Base-by-base conservation (phyloP, 371 early-diverging fungal genomes). In the Mortierella polycephala region DNA sequence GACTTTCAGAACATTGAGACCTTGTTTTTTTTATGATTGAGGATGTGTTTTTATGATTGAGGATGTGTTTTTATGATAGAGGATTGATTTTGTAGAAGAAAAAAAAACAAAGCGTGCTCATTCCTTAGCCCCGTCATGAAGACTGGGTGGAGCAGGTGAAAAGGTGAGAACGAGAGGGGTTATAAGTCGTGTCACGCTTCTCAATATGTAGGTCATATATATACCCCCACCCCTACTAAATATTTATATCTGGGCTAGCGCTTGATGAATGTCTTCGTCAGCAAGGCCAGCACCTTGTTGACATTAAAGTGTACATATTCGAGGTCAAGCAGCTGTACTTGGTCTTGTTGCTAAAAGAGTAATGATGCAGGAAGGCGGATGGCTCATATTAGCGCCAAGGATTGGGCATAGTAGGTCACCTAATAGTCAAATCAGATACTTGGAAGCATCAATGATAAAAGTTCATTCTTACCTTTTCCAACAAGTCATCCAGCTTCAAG, bases 261-360 rank as follows among this genome's bases (percentile, higher is more conserved):
- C 59, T 83, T 89, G 59, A 87, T 73, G 68, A 90, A 90, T 9
- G 85, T 88, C 73, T 87, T 87, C 75, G 87, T 89, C 63, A 90
- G 75, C 61, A 91, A 67, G 37, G 68, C 67, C 9, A 91, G 82
- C 13, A 85, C 83, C 66, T 83, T 83, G 68, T 69, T 71, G 42
- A 85, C 83, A 59, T 92, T 93, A 56, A 98, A 84, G 68, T 94
- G 94, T 21, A 98, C 96, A 67, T 96, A 98, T 83, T 97, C 97
- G 11, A 97, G 86, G 76, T 98, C 98, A 57, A 98, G 82, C 39
- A 92, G 75, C 60, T 92, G 87, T 0, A 96, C 92, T 62, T 95
- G 95, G 70, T 94, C 92, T 85, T 96, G 96, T 91, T 98, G 96
- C 92, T 95, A 87, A 68, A 30, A 30, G 30, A 30, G 30, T 74